Evolutionary conservation across 257 asterid species (phyloP), one percentile per base, ranked within the genome.

Genomic region (Gentiana macrophylla): DNA sequence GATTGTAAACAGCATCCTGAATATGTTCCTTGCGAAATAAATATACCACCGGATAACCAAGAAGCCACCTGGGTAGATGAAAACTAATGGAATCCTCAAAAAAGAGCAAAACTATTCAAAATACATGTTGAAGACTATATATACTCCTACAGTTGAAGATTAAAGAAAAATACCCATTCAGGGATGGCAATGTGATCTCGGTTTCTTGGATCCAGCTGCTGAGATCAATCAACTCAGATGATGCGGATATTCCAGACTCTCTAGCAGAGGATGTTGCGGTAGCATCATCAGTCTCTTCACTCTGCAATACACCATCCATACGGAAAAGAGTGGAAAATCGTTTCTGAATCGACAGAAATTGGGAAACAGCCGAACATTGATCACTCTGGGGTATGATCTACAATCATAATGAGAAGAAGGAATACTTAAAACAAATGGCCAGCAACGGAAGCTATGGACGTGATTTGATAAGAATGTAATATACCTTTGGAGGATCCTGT

Each of bases 11-110:
- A 65, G 94, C 96, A 53, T 57, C 78, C 67, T 82, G 81, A 52
- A 87, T 80, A 38, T 75, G 78, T 44, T 80, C 79, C 76, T 72
- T 70, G 41, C 84, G 72, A 62, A 87, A 78, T 47, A 82, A 70
- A 68, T 87, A 87, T 32, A 87, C 75, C 46, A 84, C 87, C 1
- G 96, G 96, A 76, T 87, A 87, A 49, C 94, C 92, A 69, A 87
- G 94, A 67, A 87, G 78, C 96, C 96, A 87, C 66, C 94, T 84
- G 81, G 50, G 2, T 5, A 41, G 46, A 41, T 5, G 9, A 10
- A 41, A 10, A 41, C 46, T 41, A 5, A 41, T 41, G 9, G 9
- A 41, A 7, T 41, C 46, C 9, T 24, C 6, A 41, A 41, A 41
- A 4, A 41, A 41, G 9, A 41, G 46, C 10, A 41, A 3, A 41